A percentile compares a stretch with the other conserved stretches of the same genome.
Conservation (phyloP, 169 alveolate species). For the Plasmodium coatneyi region DNA sequence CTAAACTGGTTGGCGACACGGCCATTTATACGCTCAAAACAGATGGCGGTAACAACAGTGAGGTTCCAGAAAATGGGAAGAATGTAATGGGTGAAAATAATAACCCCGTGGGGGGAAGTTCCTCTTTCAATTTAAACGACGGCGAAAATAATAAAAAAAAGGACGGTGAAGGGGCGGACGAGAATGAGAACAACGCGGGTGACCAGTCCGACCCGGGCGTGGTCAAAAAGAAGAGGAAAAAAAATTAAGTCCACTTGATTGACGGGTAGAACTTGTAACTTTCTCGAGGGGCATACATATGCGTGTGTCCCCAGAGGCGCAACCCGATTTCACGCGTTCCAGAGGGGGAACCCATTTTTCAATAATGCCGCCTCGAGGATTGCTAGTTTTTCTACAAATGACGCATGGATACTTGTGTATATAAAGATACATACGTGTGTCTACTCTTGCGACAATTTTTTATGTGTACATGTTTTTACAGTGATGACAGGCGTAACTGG, state of each 20-base stretch:
- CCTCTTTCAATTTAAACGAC: not conserved
- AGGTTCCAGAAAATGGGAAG: slow-evolving; percentile 1
- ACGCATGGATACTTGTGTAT: not conserved
- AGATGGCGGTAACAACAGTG: slow-evolving; percentile 32
- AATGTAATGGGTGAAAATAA: not conserved
- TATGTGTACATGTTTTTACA: not conserved
- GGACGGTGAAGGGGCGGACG: not conserved
- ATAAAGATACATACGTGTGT: not conserved
- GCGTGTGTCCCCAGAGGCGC: not conserved
- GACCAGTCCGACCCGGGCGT: slow-evolving; percentile 27
- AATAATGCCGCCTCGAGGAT: not conserved
- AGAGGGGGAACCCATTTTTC: not conserved
- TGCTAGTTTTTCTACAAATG: not conserved
- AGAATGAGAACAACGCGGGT: slow-evolving; percentile 10
- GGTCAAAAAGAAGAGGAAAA: slow-evolving; percentile 52
- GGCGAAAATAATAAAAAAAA: not conserved
- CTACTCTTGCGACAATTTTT: not conserved
- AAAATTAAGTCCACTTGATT: not conserved
- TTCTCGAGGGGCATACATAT: not conserved
- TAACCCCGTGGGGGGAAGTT: not conserved
- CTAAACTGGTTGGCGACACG: slow-evolving; percentile 85
- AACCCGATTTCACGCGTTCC: not conserved
- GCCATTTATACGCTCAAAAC: slow-evolving; percentile 74
- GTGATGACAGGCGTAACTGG: not conserved
- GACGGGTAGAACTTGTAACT: not conserved